Percentiles rank a stretch among this genome's conserved stretches.
These are phyloP conservation scores for Corrigiola litoralis DNA, from an alignment of 179 eudicot genomes.

Conservation along the genomic window DNA sequence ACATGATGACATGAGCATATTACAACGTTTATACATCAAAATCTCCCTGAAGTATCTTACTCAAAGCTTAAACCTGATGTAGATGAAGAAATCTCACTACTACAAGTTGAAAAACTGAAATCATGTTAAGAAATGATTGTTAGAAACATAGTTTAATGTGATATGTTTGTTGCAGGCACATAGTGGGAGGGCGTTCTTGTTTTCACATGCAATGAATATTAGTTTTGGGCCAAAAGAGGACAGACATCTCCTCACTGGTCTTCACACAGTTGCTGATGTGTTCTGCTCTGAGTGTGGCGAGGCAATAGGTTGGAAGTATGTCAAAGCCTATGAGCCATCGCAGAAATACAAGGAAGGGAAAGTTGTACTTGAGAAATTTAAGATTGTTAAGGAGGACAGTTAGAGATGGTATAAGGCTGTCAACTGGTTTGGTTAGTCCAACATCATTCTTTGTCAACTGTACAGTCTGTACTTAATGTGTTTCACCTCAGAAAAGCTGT, in stretches of 20 bases:
- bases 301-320: constrained; percentile 41
- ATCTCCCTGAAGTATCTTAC: no score
- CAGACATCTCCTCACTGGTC: constrained; percentile 39
- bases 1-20: no score
- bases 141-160: no score
- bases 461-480: neutral
- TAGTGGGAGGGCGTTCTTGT: constrained; percentile 43
- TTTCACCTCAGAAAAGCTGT: no score
- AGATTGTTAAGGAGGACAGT: constrained; percentile 25
- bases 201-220: constrained; percentile 42
- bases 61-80: no score
- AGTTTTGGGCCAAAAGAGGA: constrained; percentile 34
- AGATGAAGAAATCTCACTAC: no score
- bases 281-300: constrained; percentile 35
- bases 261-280: constrained; percentile 51
- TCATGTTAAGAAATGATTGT: no score
- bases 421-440: neutral
- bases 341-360: constrained; percentile 51
- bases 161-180: constrained; percentile 38
- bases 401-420: neutral
- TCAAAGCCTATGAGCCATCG: constrained; percentile 31
- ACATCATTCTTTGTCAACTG: constrained; percentile 21
- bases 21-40: no score
- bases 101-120: no score
- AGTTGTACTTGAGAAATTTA: constrained; percentile 39